Evolutionary conservation across 1,284 basidiomycete genomes (phyloP).

Genomic region (Naganishia albida): DNA sequence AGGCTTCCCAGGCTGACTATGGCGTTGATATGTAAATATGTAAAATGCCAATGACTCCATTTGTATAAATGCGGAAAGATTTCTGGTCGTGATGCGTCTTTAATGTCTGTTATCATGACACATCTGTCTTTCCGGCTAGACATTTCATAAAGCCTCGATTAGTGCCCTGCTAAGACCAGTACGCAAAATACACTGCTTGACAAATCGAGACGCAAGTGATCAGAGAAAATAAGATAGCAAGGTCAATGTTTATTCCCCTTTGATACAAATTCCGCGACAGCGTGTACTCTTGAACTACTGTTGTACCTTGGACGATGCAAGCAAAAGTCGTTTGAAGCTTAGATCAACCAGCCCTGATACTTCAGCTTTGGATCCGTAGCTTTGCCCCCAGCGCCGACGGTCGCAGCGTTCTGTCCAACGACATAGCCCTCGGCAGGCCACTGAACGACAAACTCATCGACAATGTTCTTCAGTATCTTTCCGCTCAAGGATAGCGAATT

Average conservation of each 20-base stretch:
- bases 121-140: neutral
- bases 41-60: too few species aligned
- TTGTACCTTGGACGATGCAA: too few species aligned
- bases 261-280: too few species aligned
- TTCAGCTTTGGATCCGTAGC: constrained; percentile 4
- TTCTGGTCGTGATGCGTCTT: neutral
- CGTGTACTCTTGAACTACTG: too few species aligned
- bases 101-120: neutral
- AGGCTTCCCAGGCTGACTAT: neutral
- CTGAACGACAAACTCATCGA: constrained; percentile 84
- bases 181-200: too few species aligned
- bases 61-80: neutral
- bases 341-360: constrained; percentile 28
- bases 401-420: neutral
- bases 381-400: neutral
- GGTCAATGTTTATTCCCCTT: too few species aligned
- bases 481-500: constrained; percentile 78
- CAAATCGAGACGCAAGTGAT: too few species aligned
- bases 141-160: neutral
- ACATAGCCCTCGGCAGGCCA: constrained; percentile 60
- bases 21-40: neutral
- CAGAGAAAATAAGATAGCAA: too few species aligned
- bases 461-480: constrained; percentile 73
- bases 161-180: too few species aligned
- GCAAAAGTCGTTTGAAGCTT: neutral